A percentile compares a stretch with the other conserved stretches of the same genome.
Conservation (phyloP, 108 stramenopile genomes). For the Bacterosira constricta region DNA sequence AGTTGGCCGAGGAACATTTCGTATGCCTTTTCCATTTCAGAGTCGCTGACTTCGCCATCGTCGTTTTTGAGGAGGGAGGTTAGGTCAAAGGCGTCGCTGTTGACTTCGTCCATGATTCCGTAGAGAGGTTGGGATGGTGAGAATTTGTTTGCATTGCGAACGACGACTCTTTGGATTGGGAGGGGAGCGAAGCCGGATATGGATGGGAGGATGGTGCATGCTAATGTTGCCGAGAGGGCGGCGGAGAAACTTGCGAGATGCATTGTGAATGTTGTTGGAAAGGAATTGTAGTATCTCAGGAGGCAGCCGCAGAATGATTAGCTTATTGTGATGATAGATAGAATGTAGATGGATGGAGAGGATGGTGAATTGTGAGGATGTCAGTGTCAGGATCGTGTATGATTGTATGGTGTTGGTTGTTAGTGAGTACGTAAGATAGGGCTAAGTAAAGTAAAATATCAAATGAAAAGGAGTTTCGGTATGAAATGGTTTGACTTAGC, state of each 20-base stretch:
- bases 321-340: too few species aligned
- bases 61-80: conserved; percentile 39
- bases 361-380: too few species aligned
- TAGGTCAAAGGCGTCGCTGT: conserved; percentile 75
- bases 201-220: neutral
- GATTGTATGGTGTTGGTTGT: too few species aligned
- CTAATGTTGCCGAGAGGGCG: neutral
- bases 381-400: too few species aligned
- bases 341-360: too few species aligned
- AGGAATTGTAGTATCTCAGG: too few species aligned
- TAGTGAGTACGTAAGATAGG: too few species aligned
- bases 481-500: too few species aligned
- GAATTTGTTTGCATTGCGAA: neutral
- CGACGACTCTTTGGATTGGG: neutral
- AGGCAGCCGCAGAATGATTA: too few species aligned
- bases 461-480: too few species aligned
- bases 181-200: conserved; percentile 2
- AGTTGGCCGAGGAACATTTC: conserved; percentile 89
- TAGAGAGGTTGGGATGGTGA: conserved; percentile 19
- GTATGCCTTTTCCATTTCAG: conserved; percentile 72
- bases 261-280: conserved; percentile 9
- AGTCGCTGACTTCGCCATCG: conserved; percentile 33
- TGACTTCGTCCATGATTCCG: conserved; percentile 86
- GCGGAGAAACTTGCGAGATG: conserved; percentile 28
- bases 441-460: too few species aligned